Base-by-base conservation (phyloP, 1,139 yeast genomes). In the Suhomyces bokatorum region DNA sequence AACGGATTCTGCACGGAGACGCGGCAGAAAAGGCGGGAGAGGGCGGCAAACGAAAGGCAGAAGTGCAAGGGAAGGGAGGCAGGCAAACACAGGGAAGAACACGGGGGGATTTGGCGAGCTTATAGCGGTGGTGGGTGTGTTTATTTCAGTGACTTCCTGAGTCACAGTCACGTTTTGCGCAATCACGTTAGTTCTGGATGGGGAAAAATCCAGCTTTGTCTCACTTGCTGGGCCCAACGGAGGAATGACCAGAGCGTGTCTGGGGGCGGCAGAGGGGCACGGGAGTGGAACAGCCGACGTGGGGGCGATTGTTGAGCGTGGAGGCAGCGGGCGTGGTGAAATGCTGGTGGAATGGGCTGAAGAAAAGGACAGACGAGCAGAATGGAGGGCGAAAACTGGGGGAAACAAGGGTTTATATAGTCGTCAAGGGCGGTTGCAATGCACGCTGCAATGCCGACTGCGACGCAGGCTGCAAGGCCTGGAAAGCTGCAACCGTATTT, bases 91-190 rank as follows among this genome's bases (percentile, higher is more conserved):
- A 10, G 15, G 15, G 29, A 15, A 14, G 15, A 8, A 6, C 3
- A 13, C 16, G 27, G 27, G 27, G 31, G 27, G 16, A 11, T n/a
- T 16, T 3, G 24, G 14, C 10, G 16, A 26, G 31, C n/a, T 35
- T 16, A 15, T 15, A 15, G 13, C 6, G 10, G 38, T 27, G 38
- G 33, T 37, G 42, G 10, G 17, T 27, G 41, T 39, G 37, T 32
- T 33, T 43, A 36, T 43, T 43, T 39, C 40, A 43, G 43, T 43
- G 43, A 37, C 39, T 33, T 15, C 33, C 40, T 43, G 43, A 39
- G 40, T 39, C 46, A 39, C 46, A 35, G 43, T 43, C 46, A 43
- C 46, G 46, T 43, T 43, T 32, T 20, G 37, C 33, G 42, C 39
- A 28, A 29, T 41, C 44, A 41, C 44, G 44, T 37, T 41, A 20